phyloP scores from a whole-genome alignment of 768 basidiomycete species.

The Coprinopsis cinerea region DNA sequence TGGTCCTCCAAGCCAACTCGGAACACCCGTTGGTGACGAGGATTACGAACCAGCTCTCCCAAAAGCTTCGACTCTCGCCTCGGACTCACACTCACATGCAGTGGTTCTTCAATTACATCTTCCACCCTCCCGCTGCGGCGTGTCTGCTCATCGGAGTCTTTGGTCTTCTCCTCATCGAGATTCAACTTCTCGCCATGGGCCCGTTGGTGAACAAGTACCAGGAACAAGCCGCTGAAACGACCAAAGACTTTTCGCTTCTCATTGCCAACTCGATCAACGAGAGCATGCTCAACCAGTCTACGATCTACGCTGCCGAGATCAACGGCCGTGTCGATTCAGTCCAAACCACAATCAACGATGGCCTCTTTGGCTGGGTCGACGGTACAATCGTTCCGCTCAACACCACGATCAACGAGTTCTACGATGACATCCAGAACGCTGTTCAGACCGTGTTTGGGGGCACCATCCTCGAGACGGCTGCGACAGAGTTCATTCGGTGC shows the following conservation, averaged over 20 bases:
- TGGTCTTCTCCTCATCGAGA: constrained; percentile 78
- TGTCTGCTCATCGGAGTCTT: constrained; percentile 92
- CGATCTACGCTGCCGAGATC: constrained; percentile 68
- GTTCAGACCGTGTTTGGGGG: constrained; percentile 79
- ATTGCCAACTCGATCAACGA: constrained; percentile 75
- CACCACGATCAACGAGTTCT: constrained; percentile 79
- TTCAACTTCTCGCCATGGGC: constrained; percentile 76
- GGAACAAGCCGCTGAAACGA: constrained; percentile 53
- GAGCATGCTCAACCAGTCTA: constrained; percentile 79
- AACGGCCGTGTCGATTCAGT: constrained; percentile 66
- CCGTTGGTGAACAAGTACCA: constrained; percentile 68
- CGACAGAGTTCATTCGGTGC: constrained; percentile 84
- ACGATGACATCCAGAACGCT: constrained; percentile 72
- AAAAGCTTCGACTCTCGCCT: constrained; percentile 48
- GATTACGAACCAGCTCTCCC: constrained; percentile 49
- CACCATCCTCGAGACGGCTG: constrained; percentile 74
- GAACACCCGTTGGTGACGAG: constrained; percentile 71
- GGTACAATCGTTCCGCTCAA: constrained; percentile 85
- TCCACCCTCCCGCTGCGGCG: constrained; percentile 85
- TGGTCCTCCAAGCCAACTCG: constrained; percentile 64
- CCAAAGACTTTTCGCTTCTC: constrained; percentile 59
- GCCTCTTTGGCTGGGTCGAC: constrained; percentile 94
- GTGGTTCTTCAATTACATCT: constrained; percentile 90
- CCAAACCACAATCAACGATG: constrained; percentile 77
- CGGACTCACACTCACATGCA: constrained; percentile 62